phyloP scores from a whole-genome alignment of 768 basidiomycete species.

The Russula olivacea region DNA sequence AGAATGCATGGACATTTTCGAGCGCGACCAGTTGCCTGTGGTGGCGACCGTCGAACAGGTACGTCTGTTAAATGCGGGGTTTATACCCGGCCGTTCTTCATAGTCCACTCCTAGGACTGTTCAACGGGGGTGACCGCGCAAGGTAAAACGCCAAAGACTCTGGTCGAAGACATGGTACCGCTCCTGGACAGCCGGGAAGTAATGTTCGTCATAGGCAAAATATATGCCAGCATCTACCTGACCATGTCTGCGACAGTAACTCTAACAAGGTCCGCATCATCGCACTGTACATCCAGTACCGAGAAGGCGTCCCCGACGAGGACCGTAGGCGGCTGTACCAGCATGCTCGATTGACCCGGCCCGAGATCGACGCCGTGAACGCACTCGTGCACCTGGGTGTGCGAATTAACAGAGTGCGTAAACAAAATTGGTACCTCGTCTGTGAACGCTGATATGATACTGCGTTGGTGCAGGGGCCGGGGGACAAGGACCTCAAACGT shows the following conservation, averaged over 20 bases:
- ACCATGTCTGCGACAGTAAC: conserved; percentile 45
- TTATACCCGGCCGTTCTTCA: neutral
- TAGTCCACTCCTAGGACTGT: conserved; percentile 57
- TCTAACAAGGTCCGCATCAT: conserved; percentile 94
- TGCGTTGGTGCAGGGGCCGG: conserved; percentile 47
- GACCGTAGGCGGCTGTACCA: conserved; percentile 92
- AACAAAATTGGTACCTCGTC: neutral
- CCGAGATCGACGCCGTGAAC: conserved; percentile 93
- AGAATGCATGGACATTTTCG: conserved; percentile 93
- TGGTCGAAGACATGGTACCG: conserved; percentile 99
- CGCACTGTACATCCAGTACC: conserved; percentile 87
- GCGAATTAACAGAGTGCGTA: conserved; percentile 72
- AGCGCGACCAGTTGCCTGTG: conserved; percentile 74
- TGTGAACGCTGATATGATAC: neutral
- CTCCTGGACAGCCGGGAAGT: conserved; percentile 83
- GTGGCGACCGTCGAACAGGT: conserved; percentile 92
- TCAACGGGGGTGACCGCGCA: conserved; percentile 89
- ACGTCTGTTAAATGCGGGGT: neutral
- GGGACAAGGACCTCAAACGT: conserved; percentile 75
- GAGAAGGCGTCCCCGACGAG: conserved; percentile 98
- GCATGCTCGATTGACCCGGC: conserved; percentile 79
- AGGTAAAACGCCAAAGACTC: conserved; percentile 87
- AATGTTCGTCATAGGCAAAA: conserved; percentile 43
- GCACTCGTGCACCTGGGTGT: conserved; percentile 77
- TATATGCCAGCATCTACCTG: conserved; percentile 2